phyloP scores from a whole-genome alignment of 371 early-diverging fungal genomes.

The Mortierella sp. region DNA sequence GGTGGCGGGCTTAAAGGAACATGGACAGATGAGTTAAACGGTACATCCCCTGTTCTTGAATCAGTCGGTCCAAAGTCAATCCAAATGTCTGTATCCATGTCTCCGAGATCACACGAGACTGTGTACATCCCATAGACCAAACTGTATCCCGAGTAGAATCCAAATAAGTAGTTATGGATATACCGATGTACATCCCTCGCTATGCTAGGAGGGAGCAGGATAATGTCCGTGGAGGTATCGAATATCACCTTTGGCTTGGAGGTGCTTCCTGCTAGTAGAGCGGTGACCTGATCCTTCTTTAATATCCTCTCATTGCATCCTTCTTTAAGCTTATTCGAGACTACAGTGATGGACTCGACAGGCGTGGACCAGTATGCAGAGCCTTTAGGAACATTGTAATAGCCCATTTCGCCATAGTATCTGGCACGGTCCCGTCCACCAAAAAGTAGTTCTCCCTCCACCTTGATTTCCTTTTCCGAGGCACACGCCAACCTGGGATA shows the following conservation, averaged over 20 bases:
- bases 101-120: constrained; percentile 17
- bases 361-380: constrained; percentile 28
- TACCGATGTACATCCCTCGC: constrained; percentile 14
- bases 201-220: constrained; percentile 15
- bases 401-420: constrained; percentile 20
- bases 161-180: constrained; percentile 25
- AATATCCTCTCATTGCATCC: not conserved
- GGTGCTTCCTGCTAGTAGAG: not conserved
- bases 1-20: not conserved
- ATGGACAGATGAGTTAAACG: not conserved
- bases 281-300: not conserved
- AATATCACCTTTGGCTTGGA: constrained; percentile 22
- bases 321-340: constrained; percentile 5
- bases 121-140: constrained; percentile 14
- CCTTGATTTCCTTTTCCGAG: constrained; percentile 17
- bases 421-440: constrained; percentile 24
- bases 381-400: constrained; percentile 6
- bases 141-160: constrained; percentile 28
- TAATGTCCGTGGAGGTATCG: constrained; percentile 31
- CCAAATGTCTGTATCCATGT: constrained; percentile 20
- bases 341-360: constrained; percentile 19
- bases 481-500: constrained; percentile 21
- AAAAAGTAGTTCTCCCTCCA: constrained; percentile 23
- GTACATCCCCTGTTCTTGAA: not conserved
- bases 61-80: constrained; percentile 15